Evolutionary conservation across 805 yeast genomes (phyloP).

Genomic region (Schizosaccharomyces octosporus): DNA sequence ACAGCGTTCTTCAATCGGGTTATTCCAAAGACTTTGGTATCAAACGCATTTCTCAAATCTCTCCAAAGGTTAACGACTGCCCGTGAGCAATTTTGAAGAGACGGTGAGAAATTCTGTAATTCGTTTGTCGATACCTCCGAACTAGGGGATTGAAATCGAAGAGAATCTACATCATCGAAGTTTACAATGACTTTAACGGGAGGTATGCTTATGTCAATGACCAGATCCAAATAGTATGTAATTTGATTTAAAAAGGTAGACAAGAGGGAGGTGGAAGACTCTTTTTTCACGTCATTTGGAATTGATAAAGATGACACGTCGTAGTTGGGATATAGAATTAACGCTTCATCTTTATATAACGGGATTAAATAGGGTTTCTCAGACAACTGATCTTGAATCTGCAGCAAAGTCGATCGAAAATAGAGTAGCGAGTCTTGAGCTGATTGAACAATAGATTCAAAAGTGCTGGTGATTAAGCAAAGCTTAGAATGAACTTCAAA

Average conservation of each 20-base stretch:
- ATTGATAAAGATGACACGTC: neutral
- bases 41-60: slow-evolving; percentile 40
- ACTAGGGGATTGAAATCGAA: neutral
- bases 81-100: neutral
- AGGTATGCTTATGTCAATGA: slow-evolving; percentile 50
- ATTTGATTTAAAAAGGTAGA: neutral
- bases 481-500: slow-evolving; percentile 72
- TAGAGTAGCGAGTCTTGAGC: slow-evolving; percentile 38
- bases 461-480: slow-evolving; percentile 64
- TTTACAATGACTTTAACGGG: slow-evolving; percentile 19
- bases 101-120: neutral
- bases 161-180: slow-evolving; percentile 15
- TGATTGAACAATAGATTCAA: slow-evolving; percentile 49
- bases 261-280: neutral
- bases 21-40: slow-evolving; percentile 43
- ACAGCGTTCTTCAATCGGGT: slow-evolving; percentile 48
- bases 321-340: neutral
- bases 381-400: slow-evolving; percentile 18
- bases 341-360: slow-evolving; percentile 6
- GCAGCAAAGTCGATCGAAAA: slow-evolving; percentile 8
- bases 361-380: slow-evolving; percentile 21
- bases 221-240: slow-evolving; percentile 23
- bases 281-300: neutral
- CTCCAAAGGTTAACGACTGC: slow-evolving; percentile 22
- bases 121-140: neutral